phyloP scores from a whole-genome alignment of 331 rosid species.

The Quercus phellos region DNA sequence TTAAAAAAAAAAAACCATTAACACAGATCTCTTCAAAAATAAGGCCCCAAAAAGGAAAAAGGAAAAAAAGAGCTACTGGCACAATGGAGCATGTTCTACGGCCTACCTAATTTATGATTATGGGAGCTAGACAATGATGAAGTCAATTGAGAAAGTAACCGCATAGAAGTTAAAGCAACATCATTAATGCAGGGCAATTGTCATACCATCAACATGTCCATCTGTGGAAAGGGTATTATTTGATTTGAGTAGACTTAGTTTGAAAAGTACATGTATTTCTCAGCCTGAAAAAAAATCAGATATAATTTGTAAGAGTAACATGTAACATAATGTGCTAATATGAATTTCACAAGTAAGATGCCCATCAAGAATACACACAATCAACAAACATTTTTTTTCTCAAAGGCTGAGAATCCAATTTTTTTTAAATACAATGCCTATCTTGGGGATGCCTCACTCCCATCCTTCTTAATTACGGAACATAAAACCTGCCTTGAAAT shows the following conservation, averaged over 20 bases:
- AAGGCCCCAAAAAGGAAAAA: background rate
- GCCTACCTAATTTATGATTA: background rate
- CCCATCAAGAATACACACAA: constrained; percentile 20
- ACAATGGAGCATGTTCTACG: background rate
- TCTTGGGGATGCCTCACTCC: constrained; percentile 55
- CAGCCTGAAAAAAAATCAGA: constrained; percentile 9
- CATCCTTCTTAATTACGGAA: constrained; percentile 79
- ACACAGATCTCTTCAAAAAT: background rate
- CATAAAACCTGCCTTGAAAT: constrained; percentile 84
- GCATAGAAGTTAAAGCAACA: too few relatives aligned
- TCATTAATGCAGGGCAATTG: too few relatives aligned
- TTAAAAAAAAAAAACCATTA: background rate
- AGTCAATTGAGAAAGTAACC: background rate
- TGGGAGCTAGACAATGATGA: background rate
- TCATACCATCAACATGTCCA: too few relatives aligned
- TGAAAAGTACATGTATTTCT: background rate
- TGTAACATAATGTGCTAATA: constrained; percentile 1
- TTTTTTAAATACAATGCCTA: constrained; percentile 22
- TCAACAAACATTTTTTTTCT: constrained; percentile 41
- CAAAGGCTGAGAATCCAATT: constrained; percentile 59
- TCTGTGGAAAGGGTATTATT: too few relatives aligned
- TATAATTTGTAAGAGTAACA: constrained; percentile 24
- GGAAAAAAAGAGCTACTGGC: background rate
- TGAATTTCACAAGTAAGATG: background rate
- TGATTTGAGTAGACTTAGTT: background rate